Percentiles rank a stretch among this genome's conserved stretches.
Evolutionary conservation across 2,329 filamentous ascomycete species (phyloP).

Genomic region (Pestalotiopsis fici): DNA sequence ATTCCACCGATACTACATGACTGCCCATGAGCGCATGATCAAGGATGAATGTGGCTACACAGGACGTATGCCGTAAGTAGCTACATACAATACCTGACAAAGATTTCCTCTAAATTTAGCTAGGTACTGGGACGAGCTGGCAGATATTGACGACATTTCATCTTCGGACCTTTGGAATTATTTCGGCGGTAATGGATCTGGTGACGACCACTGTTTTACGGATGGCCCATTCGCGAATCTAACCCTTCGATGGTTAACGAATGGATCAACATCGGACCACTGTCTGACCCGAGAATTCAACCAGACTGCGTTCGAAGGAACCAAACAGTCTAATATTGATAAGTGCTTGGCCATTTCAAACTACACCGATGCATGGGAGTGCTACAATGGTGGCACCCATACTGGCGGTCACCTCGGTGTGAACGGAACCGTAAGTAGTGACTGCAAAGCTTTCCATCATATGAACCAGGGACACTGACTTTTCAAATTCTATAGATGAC

Average conservation of each 20-base stretch:
- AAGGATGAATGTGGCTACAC: slow-evolving; percentile 6
- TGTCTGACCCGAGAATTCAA: slow-evolving; percentile 4
- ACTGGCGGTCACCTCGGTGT: not conserved
- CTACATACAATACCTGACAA: too few species aligned
- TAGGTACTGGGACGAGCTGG: not conserved
- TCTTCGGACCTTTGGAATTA: not conserved
- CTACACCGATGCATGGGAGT: slow-evolving; percentile 2
- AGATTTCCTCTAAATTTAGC: too few species aligned
- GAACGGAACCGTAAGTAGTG: not conserved
- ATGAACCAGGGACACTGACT: too few species aligned
- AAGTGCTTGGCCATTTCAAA: not conserved
- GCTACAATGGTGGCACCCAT: not conserved
- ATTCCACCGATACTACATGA: not conserved
- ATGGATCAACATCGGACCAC: not conserved
- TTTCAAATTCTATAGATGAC: too few species aligned
- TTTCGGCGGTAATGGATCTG: not conserved
- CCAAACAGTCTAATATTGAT: not conserved
- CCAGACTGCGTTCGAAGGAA: not conserved
- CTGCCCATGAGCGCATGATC: not conserved
- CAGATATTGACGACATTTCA: not conserved
- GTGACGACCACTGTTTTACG: not conserved
- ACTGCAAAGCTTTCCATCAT: too few species aligned
- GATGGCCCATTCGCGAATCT: not conserved
- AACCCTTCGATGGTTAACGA: not conserved
- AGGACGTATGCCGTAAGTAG: not conserved